A percentile compares a stretch with the other conserved stretches of the same genome.
Evolutionary conservation across 1,284 basidiomycete species (phyloP).

Genomic region (Porogramme epimiltina): DNA sequence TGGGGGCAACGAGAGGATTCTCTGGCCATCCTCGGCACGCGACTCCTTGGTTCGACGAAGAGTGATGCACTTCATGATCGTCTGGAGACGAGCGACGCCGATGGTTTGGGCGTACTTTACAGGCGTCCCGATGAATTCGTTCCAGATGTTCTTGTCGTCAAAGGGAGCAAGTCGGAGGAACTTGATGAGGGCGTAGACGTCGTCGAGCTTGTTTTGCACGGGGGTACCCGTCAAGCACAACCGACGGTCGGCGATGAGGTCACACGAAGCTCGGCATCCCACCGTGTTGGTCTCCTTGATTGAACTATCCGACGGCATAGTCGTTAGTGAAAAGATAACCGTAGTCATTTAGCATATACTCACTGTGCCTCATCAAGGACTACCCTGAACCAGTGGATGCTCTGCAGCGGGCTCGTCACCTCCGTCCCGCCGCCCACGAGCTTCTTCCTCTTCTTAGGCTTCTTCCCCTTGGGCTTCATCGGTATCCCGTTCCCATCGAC

Average conservation of each 20-base stretch:
- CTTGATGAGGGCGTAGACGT: constrained; percentile 95
- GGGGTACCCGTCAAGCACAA: constrained; percentile 96
- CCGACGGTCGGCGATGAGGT: constrained; percentile 90
- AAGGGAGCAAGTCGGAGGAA: constrained; percentile 93
- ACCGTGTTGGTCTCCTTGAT: constrained; percentile 97
- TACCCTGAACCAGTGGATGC: constrained; percentile 96
- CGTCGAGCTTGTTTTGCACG: constrained; percentile 98
- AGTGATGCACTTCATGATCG: constrained; percentile 96
- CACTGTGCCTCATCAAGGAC: constrained; percentile 99
- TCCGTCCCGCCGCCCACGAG: constrained; percentile 47
- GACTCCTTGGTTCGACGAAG: constrained; percentile 96
- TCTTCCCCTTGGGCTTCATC: constrained; percentile 61
- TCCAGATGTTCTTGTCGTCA: constrained; percentile 93
- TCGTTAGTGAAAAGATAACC: background rate
- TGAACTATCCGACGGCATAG: constrained; percentile 54
- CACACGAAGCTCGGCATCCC: constrained; percentile 93
- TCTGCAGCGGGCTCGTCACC: constrained; percentile 86
- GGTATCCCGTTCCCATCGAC: constrained; percentile 71
- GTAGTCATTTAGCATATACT: constrained; percentile 35
- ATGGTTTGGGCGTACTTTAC: constrained; percentile 92
- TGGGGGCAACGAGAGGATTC: constrained; percentile 86
- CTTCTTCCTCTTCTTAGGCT: constrained; percentile 74
- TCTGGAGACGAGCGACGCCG: constrained; percentile 92
- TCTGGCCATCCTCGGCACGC: constrained; percentile 78
- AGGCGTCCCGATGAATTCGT: constrained; percentile 87